Evolutionary conservation across 306 rosid species (phyloP), one percentile per base, ranked within the genome.

Genomic region (Dalbergia oliveri): DNA sequence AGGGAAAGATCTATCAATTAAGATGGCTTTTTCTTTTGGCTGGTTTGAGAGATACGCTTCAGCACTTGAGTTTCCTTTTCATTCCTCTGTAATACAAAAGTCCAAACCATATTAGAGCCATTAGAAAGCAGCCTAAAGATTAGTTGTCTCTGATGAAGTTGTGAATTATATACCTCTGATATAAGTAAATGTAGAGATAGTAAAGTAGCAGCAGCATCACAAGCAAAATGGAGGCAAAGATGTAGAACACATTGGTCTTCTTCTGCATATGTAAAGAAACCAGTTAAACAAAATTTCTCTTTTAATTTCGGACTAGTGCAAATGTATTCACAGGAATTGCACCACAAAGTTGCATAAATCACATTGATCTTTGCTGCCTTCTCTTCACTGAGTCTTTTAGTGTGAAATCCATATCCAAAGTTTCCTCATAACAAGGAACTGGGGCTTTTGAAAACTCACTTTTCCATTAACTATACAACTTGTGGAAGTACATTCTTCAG

Each of bases 11-110:
- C n/a, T 15, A 72, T 14, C 70, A 26, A 60, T 78, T 82, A 92
- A 2, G 86, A 84, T 44, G 97, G 95, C 75, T 92, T 92, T 73
- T 90, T 89, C 91, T 92, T 92, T 60, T 85, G 79, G 57, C 83
- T 79, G 57, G 67, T 73, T 77, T 80, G 88, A 2, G 93, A 79
- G 69, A 92, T 73, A 10, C 92, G 95, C 81, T 74, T 89, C 86
- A 92, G 80, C 70, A 79, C 70, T 78, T 86, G 91, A 3, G 82
- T 76, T 71, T 81, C 88, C 73, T 87, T 82, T 78, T 86, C 79
- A 92, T 66, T 62, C 95, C 97, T 72, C 97, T 90, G 92, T 65
- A 77, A 80, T 58, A 74, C 19, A 76, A 62, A 72, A 10, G 60
- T 54, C n/a, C 16, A 78, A 66, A 81, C 54, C 50, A 45, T 60